Evolutionary conservation across 768 basidiomycete genomes (phyloP).

Genomic region (Scleroderma citrinum): DNA sequence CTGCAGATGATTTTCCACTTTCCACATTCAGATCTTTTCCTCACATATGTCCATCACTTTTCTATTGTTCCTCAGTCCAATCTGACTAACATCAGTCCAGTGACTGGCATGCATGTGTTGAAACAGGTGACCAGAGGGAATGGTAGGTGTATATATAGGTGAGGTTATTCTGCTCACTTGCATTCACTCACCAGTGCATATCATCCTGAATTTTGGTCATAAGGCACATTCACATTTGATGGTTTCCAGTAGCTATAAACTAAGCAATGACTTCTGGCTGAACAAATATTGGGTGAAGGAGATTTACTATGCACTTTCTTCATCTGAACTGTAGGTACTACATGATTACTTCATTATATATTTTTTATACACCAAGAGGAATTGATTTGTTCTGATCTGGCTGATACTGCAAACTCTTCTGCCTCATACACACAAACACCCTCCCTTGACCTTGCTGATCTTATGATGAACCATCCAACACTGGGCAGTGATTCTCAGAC

Average conservation of each 20-base stretch:
- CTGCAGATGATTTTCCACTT: conserved; percentile 12
- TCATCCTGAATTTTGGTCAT: conserved; percentile 22
- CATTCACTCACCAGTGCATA: conserved; percentile 16
- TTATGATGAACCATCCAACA: background rate
- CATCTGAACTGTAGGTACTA: background rate
- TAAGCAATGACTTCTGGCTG: conserved; percentile 19
- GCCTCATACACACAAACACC: no score
- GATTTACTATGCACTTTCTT: conserved; percentile 5
- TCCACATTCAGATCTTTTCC: conserved; percentile 5
- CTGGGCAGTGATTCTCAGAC: background rate
- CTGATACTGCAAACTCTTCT: no score
- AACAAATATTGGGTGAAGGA: conserved; percentile 32
- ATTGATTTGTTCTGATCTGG: no score
- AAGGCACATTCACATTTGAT: conserved; percentile 19
- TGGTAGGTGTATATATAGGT: conserved; percentile 15
- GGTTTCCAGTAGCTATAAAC: conserved; percentile 15
- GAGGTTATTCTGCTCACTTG: conserved; percentile 20
- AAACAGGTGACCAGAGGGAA: conserved; percentile 9
- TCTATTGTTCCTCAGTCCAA: conserved; percentile 6
- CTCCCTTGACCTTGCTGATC: background rate
- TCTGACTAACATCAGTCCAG: conserved; percentile 11
- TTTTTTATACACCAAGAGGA: no score
- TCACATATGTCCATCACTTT: conserved; percentile 20
- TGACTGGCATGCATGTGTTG: conserved; percentile 18
- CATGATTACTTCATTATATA: background rate